Evolutionary conservation across 2,329 filamentous ascomycete genomes (phyloP), one percentile per base, ranked within the genome.

Genomic region (Phoma sp.): DNA sequence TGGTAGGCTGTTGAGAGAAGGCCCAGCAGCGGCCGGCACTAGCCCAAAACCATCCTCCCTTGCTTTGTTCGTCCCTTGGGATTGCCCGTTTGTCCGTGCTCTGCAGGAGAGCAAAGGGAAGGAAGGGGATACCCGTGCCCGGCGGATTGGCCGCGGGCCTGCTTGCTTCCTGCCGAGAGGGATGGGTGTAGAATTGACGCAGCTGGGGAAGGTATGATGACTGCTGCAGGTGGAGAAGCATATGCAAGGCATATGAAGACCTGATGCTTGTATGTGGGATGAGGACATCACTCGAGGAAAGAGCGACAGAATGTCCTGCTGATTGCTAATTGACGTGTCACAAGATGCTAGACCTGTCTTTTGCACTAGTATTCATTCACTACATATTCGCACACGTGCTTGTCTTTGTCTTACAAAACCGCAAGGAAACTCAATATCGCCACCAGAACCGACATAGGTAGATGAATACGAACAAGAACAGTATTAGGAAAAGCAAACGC

Each of bases 401-500:
- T 56, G 52, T 55, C 52, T 56, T 56, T 51, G 52, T 51, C 52
- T 56, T 56, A 56, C 52, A 56, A 51, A 51, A 51, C 46, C 47
- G 47, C 52, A 56, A 56, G 52, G 47, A 56, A 56, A 56, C 27
- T 47, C 44, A 33, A 51, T 18, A 51, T 51, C n/a, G 47, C 52
- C 47, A 51, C 52, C 52, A 56, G 33, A 56, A 6, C 27, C 18
- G 18, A 18, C 52, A 42, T 52, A 42, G 44, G 29, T 51, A 53
- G 52, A 53, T 59, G 53, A 49, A 56, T 59, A 56, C 41, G 52
- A 47, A 58, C 51, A 51, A 50, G 43, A 56, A 56, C 49, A 57
- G 54, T 62, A 64, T 62, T 62, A 64, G 52, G 58, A 57, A 62
- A 56, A 55, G 55, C 53, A 41, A 54, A 42, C 40, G 56, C 59